phyloP scores from a whole-genome alignment of 768 basidiomycete genomes.

The Mycena polygramma region DNA sequence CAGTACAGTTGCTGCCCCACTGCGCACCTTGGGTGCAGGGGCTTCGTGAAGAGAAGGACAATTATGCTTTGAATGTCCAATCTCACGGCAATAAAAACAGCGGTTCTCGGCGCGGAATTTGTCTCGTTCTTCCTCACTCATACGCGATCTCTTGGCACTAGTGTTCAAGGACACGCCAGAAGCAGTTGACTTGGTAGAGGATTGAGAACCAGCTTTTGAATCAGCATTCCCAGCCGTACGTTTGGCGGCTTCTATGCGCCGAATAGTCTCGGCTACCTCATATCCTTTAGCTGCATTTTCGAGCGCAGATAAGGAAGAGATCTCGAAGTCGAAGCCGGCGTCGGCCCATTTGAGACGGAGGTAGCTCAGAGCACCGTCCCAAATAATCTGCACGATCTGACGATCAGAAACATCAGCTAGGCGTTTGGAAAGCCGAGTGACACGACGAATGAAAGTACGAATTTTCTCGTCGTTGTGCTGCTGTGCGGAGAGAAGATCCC shows the following conservation, averaged over 20 bases:
- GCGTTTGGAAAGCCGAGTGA: too few species aligned
- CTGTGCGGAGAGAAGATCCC: too few species aligned
- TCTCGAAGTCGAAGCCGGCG: constrained; percentile 42
- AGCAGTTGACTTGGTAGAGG: neutral
- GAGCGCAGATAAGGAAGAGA: constrained; percentile 1
- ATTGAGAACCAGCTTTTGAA: neutral
- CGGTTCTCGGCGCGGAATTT: too few species aligned
- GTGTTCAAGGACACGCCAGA: neutral
- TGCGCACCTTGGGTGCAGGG: constrained; percentile 5
- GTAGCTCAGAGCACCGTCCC: constrained; percentile 40
- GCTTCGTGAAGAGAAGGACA: neutral
- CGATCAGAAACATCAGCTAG: too few species aligned
- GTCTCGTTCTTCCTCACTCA: constrained; percentile 6
- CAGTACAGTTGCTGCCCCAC: constrained; percentile 1
- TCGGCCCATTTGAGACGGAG: constrained; percentile 41
- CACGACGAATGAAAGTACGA: too few species aligned
- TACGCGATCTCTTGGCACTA: neutral
- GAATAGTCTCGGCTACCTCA: constrained; percentile 13
- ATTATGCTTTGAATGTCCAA: too few species aligned
- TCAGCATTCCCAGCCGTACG: neutral
- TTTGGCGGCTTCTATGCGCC: too few species aligned
- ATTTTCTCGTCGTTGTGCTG: too few species aligned
- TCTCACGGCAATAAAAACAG: constrained; percentile 13
- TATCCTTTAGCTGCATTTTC: constrained; percentile 6
- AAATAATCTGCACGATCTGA: too few species aligned